Evolutionary conservation across 768 basidiomycete species (phyloP).

Genomic region (Tubosaeta sp.): DNA sequence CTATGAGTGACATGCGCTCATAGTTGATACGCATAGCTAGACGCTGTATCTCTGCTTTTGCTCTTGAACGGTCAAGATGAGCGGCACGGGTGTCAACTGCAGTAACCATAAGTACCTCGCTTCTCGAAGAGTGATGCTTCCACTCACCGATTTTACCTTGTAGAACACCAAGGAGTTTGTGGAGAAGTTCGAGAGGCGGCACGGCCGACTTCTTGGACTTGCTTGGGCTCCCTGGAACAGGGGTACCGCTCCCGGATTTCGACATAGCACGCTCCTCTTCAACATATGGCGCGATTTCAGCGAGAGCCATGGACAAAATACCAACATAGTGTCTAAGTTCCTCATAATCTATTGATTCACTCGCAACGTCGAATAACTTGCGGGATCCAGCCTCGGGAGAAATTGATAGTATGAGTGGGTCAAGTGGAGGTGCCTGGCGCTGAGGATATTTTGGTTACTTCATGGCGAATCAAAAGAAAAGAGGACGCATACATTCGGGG

Average conservation of each 20-base stretch:
- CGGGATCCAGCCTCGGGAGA: slow-evolving; percentile 37
- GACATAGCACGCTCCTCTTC: slow-evolving; percentile 37
- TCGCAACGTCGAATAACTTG: slow-evolving; percentile 50
- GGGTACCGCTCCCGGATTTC: slow-evolving; percentile 7
- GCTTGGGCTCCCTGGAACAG: slow-evolving; percentile 22
- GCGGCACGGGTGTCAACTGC: slow-evolving; percentile 71
- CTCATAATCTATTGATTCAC: slow-evolving; percentile 57
- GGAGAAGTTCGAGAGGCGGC: slow-evolving; percentile 48
- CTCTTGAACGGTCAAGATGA: slow-evolving; percentile 70
- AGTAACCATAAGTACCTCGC: background rate
- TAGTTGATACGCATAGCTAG: slow-evolving; percentile 61
- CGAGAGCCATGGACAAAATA: slow-evolving; percentile 56
- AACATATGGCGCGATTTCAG: slow-evolving; percentile 56
- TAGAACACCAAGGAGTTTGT: slow-evolving; percentile 43
- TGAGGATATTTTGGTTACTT: slow-evolving; percentile 18
- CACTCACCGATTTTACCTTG: slow-evolving; percentile 61
- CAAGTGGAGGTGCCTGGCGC: slow-evolving; percentile 48
- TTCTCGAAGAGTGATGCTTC: background rate
- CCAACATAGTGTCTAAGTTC: slow-evolving; percentile 51
- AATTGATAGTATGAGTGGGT: slow-evolving; percentile 47
- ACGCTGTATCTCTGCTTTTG: slow-evolving; percentile 65
- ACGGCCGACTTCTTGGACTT: slow-evolving; percentile 30
- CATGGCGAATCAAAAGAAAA: background rate
- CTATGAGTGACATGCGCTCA: slow-evolving; percentile 42
- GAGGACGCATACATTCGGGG: slow-evolving; percentile 12